phyloP scores from a whole-genome alignment of 1,139 yeast species.

The Blastobotrys capitulatus region DNA sequence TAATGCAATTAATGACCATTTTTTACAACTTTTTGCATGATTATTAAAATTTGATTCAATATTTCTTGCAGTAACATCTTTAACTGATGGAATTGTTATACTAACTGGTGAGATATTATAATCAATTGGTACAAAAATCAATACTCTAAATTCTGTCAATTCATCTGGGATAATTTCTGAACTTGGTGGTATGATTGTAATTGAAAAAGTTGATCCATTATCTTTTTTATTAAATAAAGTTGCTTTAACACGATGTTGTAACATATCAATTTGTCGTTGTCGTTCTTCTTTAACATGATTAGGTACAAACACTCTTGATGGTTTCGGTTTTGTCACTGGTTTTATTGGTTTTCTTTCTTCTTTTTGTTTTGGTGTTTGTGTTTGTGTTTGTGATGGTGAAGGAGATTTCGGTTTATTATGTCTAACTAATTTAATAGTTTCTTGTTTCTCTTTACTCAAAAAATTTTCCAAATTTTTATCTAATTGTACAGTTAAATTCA shows the following conservation, averaged over 20 bases:
- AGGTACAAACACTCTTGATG: conserved; percentile 19
- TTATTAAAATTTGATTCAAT: conserved; percentile 29
- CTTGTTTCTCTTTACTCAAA: conserved; percentile 53
- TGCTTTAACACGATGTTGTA: conserved; percentile 19
- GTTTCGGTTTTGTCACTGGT: conserved; percentile 6
- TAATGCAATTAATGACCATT: conserved; percentile 30
- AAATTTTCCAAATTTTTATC: conserved; percentile 55
- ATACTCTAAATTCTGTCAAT: conserved; percentile 18
- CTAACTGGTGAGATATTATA: conserved; percentile 22
- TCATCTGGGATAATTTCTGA: conserved; percentile 23
- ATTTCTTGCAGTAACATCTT: conserved; percentile 22
- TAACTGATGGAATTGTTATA: conserved; percentile 20
- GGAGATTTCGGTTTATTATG: background rate
- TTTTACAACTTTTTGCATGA: conserved; percentile 22
- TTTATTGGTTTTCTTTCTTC: background rate
- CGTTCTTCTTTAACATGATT: conserved; percentile 19
- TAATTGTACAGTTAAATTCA: conserved; percentile 50
- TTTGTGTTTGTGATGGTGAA: background rate
- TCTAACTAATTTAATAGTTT: conserved; percentile 47
- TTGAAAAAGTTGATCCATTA: conserved; percentile 17
- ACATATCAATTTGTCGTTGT: conserved; percentile 20
- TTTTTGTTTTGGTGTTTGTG: background rate
- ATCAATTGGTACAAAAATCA: conserved; percentile 27
- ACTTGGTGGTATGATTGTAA: conserved; percentile 17
- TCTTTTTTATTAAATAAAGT: conserved; percentile 13